phyloP scores from a whole-genome alignment of 805 yeast genomes.

The Monosporozyma servazzii region DNA sequence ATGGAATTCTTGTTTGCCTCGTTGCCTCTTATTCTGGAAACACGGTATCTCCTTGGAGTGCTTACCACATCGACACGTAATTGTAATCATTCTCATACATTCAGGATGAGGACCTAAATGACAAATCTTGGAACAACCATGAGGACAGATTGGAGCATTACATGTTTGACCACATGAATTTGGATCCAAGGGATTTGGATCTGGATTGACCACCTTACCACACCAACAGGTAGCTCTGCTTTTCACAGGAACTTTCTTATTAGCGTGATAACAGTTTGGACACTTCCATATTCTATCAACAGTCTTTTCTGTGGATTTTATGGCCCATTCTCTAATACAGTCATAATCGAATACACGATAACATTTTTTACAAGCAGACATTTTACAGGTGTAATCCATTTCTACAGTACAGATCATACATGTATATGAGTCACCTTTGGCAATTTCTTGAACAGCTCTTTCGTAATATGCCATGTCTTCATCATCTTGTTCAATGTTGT shows the following conservation, averaged over 20 bases:
- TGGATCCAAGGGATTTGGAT: slow-evolving; percentile 48
- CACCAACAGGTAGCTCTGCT: slow-evolving; percentile 64
- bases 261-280: slow-evolving; percentile 50
- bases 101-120: slow-evolving; percentile 85
- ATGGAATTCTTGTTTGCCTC: slow-evolving; percentile 34
- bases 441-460: slow-evolving; percentile 25
- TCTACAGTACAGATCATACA: slow-evolving; percentile 88
- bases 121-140: slow-evolving; percentile 64
- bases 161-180: slow-evolving; percentile 89
- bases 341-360: slow-evolving; percentile 76
- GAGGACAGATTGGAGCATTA: slow-evolving; percentile 53
- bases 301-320: slow-evolving; percentile 59
- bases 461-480: slow-evolving; percentile 26
- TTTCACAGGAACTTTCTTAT: slow-evolving; percentile 48
- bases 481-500: slow-evolving; percentile 8
- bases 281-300: slow-evolving; percentile 67
- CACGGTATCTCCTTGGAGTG: slow-evolving; percentile 60
- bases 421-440: slow-evolving; percentile 51
- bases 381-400: slow-evolving; percentile 50
- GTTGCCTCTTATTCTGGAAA: slow-evolving; percentile 51
- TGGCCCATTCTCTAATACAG: slow-evolving; percentile 84
- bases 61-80: slow-evolving; percentile 69
- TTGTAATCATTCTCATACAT: slow-evolving; percentile 66
- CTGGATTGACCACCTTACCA: slow-evolving; percentile 65
- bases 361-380: slow-evolving; percentile 78